phyloP scores from a whole-genome alignment of 2,329 filamentous ascomycete species.

The Alternaria sp. region DNA sequence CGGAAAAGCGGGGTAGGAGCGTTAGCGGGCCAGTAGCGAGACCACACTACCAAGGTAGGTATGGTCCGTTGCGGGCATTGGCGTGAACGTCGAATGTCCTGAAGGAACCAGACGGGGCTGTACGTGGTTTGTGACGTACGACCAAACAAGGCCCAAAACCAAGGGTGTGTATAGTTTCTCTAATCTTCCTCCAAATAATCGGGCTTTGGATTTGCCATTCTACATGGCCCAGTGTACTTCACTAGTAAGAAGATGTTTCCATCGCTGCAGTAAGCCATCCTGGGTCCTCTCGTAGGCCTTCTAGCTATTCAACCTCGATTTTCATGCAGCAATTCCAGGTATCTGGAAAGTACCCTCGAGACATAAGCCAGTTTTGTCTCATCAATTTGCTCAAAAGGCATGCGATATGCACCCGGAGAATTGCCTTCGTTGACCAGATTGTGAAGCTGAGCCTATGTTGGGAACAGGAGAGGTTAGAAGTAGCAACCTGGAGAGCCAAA shows the following conservation, averaged over 20 bases:
- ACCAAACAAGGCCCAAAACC: not conserved
- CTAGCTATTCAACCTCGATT: fast-evolving
- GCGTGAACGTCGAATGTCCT: not conserved
- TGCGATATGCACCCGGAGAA: fast-evolving
- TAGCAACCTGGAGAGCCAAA: not conserved
- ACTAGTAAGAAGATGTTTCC: not conserved
- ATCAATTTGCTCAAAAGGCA: not conserved
- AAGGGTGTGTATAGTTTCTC: not conserved
- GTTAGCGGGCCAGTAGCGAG: not conserved
- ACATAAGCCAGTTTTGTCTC: not conserved
- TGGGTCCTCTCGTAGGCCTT: fast-evolving
- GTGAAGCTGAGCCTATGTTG: not conserved
- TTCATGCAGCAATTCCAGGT: not conserved
- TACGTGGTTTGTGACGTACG: not conserved
- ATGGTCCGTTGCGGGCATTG: not conserved
- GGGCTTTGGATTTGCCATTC: not conserved
- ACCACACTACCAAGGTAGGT: not conserved
- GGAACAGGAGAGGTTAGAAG: not conserved
- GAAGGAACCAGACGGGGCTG: not conserved
- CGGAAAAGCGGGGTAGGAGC: not conserved
- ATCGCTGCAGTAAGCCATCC: not conserved
- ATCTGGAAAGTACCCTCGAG: not conserved
- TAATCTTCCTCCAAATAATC: not conserved
- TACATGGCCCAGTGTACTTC: not conserved
- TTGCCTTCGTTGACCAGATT: not conserved